A percentile compares a stretch with the other conserved stretches of the same genome.
Conservation (phyloP, 2,329 filamentous ascomycete genomes). For the Aspergillus ruber region DNA sequence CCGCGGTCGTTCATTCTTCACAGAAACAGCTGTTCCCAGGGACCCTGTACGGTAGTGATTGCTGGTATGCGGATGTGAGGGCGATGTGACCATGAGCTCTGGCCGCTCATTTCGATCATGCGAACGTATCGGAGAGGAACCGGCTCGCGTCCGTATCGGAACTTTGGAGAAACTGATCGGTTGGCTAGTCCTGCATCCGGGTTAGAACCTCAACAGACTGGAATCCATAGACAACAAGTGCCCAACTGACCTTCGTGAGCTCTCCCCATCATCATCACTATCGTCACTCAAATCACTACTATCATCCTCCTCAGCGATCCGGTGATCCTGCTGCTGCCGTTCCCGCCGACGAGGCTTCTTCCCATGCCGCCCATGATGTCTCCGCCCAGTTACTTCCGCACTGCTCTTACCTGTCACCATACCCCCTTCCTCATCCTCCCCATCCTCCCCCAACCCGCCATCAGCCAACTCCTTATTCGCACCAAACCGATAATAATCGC, state of each 20-base stretch:
- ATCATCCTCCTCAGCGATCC: conserved; percentile 57
- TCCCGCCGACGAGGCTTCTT: conserved; percentile 29
- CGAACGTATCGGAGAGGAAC: conserved; percentile 73
- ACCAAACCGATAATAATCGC: conserved; percentile 55
- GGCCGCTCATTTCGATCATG: conserved; percentile 39
- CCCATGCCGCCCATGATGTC: conserved; percentile 21
- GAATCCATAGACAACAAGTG: too few relatives aligned
- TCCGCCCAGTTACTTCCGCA: conserved; percentile 52
- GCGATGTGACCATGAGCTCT: conserved; percentile 51
- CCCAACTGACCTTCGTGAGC: conserved; percentile 26
- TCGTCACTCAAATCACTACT: conserved; percentile 62
- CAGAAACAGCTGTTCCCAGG: conserved; percentile 48
- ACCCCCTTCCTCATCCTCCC: conserved; percentile 56
- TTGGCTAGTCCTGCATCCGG: conserved; percentile 58
- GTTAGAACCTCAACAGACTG: too few relatives aligned
- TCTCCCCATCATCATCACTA: conserved; percentile 56
- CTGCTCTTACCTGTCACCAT: conserved; percentile 55
- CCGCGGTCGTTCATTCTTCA: conserved; percentile 46
- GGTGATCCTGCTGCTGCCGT: conserved; percentile 42
- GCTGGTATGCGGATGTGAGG: conserved; percentile 44
- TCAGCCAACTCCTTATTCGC: conserved; percentile 24
- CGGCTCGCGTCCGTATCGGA: conserved; percentile 78
- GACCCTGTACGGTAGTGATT: conserved; percentile 50
- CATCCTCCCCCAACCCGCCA: conserved; percentile 36
- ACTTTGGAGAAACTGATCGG: conserved; percentile 96